These are phyloP conservation scores for Phylloporus sp. DNA, from an alignment of 768 basidiomycete species.

Conservation along the genomic window DNA sequence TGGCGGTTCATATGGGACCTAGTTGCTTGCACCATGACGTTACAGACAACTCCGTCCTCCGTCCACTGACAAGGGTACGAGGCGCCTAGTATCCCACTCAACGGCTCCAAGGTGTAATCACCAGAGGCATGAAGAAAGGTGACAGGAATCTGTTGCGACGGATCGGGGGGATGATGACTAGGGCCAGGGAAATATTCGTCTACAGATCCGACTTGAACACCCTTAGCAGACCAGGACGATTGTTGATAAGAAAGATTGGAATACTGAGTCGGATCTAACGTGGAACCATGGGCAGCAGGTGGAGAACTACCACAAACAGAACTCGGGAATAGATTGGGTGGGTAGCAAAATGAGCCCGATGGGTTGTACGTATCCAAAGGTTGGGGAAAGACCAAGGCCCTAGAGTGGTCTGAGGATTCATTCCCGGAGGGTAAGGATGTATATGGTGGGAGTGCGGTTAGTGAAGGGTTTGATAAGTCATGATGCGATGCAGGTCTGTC, in stretches of 20 bases:
- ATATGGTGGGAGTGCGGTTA: not conserved
- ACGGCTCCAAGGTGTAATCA: slow-evolving; percentile 1
- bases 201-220: not conserved
- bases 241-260: not conserved
- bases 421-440: not conserved
- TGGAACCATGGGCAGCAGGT: not conserved
- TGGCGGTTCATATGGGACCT: slow-evolving; percentile 26
- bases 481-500: not conserved
- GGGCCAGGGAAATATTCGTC: not conserved
- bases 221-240: not conserved
- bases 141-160: not conserved
- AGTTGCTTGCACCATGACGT: slow-evolving; percentile 17
- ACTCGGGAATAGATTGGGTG: not conserved
- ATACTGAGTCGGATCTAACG: not conserved
- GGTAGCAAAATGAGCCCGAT: slow-evolving; percentile 6
- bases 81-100: not conserved
- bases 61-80: slow-evolving; percentile 21
- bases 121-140: not conserved
- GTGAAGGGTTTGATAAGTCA: not conserved
- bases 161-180: not conserved
- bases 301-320: not conserved
- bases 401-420: not conserved
- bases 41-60: slow-evolving; percentile 10
- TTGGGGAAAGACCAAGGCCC: not conserved
- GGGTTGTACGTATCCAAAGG: not conserved